Conservation (phyloP, 257 asterid genomes). For the Cordia subcordata region DNA sequence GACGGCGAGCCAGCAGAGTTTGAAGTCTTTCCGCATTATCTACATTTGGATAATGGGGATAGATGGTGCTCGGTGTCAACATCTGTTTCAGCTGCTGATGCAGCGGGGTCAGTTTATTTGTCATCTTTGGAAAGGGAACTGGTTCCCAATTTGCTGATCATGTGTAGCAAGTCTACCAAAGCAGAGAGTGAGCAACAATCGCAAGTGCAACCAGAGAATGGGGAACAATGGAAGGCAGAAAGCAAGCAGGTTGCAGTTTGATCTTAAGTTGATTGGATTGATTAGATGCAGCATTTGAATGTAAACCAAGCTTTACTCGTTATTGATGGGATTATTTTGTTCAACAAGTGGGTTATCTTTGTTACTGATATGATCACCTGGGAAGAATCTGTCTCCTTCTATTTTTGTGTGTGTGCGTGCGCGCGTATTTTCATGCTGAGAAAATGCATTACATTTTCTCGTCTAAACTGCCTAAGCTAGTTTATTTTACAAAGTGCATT, state of each 20-base stretch:
- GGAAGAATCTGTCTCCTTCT: no score
- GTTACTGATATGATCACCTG: no score
- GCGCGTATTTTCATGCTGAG: no score
- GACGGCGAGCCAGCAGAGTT: slow-evolving; percentile 89
- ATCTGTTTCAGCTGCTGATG: slow-evolving; percentile 94
- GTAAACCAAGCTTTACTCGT: background rate
- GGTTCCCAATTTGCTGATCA: slow-evolving; percentile 89
- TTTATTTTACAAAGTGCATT: no score
- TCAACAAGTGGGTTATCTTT: no score
- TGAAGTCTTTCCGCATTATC: slow-evolving; percentile 92
- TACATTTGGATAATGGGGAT: slow-evolving; percentile 71
- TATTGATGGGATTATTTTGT: background rate
- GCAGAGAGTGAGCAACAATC: slow-evolving; percentile 37
- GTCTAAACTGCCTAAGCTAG: no score
- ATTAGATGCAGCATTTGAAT: background rate
- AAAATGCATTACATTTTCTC: no score
- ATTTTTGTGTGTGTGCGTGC: no score
- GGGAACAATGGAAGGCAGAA: slow-evolving; percentile 41
- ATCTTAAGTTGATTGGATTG: slow-evolving; percentile 4
- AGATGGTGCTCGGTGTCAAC: slow-evolving; percentile 99
- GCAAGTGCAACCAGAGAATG: slow-evolving; percentile 38
- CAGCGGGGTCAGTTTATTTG: slow-evolving; percentile 87
- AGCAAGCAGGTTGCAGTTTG: slow-evolving; percentile 38
- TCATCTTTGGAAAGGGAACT: slow-evolving; percentile 83
- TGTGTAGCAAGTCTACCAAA: slow-evolving; percentile 68